Conservation (phyloP, 805 yeast species). For the Yamadazyma akitaensis region DNA sequence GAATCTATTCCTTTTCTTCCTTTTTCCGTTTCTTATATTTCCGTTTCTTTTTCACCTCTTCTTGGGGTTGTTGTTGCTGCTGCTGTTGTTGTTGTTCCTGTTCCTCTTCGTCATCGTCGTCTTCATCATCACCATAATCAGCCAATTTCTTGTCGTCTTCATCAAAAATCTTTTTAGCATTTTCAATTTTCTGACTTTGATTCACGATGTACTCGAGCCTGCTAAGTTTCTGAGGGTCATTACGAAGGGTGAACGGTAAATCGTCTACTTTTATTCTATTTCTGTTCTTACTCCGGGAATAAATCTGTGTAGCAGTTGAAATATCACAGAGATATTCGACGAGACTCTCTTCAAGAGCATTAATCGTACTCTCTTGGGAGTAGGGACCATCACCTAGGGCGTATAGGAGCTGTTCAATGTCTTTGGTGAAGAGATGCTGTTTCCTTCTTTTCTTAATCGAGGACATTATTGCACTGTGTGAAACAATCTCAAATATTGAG, state of each 20-base stretch:
- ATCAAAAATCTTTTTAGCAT: conserved; percentile 41
- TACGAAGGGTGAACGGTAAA: conserved; percentile 37
- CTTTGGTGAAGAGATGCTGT: conserved; percentile 38
- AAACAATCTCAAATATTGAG: background rate
- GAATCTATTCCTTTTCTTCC: background rate
- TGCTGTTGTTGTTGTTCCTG: conserved; percentile 1
- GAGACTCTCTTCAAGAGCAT: conserved; percentile 37
- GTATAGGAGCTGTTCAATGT: conserved; percentile 39
- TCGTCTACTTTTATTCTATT: conserved; percentile 40
- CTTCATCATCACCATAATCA: conserved; percentile 8
- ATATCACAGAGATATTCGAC: conserved; percentile 36
- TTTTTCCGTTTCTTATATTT: conserved; percentile 9
- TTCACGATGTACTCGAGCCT: conserved; percentile 39
- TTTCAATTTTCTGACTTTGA: conserved; percentile 34
- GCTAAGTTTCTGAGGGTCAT: conserved; percentile 42
- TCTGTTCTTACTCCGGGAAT: conserved; percentile 38
- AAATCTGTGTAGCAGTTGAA: conserved; percentile 29
- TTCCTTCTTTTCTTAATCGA: conserved; percentile 20
- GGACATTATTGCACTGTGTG: conserved; percentile 1
- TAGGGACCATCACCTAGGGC: conserved; percentile 43
- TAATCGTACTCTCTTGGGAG: conserved; percentile 35
- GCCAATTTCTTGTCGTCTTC: conserved; percentile 22
- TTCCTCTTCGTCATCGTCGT: conserved; percentile 6
- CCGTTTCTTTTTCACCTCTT: conserved; percentile 6
- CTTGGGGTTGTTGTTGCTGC: background rate